A percentile compares a stretch with the other conserved stretches of the same genome.
phyloP scores from a whole-genome alignment of 2,329 filamentous ascomycete genomes.

The Monilinia polystroma region DNA sequence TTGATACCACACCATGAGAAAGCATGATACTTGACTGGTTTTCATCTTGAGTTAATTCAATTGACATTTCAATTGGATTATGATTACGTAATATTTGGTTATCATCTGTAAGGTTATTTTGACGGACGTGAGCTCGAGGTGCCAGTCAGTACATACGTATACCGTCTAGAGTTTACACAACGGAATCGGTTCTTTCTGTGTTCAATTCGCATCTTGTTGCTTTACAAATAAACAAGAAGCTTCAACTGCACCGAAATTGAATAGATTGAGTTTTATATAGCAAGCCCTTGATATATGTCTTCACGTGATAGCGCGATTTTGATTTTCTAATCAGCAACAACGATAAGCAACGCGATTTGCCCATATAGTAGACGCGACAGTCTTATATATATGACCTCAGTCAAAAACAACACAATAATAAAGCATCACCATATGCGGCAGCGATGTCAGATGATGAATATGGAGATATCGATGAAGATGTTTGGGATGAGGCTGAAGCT shows the following conservation, averaged over 20 bases:
- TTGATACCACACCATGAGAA: neutral
- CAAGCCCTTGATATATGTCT: neutral
- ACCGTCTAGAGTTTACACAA: no score
- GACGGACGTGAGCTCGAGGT: no score
- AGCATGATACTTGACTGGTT: neutral
- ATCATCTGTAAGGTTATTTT: no score
- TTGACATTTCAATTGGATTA: no score
- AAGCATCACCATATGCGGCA: neutral
- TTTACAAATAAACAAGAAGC: no score
- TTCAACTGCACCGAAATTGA: neutral
- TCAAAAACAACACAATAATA: neutral
- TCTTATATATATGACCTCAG: neutral
- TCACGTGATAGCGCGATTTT: conserved; percentile 18
- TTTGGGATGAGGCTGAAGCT: conserved; percentile 22
- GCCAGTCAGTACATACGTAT: no score
- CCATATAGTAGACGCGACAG: neutral
- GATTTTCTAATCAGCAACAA: conserved; percentile 3
- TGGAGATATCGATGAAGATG: conserved; percentile 23
- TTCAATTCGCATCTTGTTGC: no score
- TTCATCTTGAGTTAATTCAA: neutral
- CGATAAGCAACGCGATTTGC: conserved; percentile 20
- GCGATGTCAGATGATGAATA: conserved; percentile 23
- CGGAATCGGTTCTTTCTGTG: no score
- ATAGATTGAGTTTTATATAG: neutral
- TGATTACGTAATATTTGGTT: no score